Evolutionary conservation across 2,329 filamentous ascomycete species (phyloP), one percentile per base, ranked within the genome.

Genomic region (Colletotrichum plurivorum): DNA sequence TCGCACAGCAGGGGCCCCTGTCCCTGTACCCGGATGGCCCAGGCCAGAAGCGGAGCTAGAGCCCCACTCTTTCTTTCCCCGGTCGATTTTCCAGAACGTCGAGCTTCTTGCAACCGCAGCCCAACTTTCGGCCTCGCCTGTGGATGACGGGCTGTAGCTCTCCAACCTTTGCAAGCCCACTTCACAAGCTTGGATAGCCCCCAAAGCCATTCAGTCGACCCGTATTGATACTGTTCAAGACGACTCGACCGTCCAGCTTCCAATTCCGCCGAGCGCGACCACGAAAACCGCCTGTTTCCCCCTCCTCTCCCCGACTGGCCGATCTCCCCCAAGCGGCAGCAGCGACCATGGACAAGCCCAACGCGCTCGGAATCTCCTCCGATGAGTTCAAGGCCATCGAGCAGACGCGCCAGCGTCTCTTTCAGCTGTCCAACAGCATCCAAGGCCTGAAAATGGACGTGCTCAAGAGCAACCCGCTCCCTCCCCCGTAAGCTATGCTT

Each of bases 341-440:
- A 18, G 39, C 25, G 16, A 20, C 5, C 18, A 69, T 69, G 66
- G 66, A 69, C 36, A 69, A 60, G 51, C 62, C 66, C 5, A 69
- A 69, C 45, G 66, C 66, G 15, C 81, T 89, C n/a, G 83, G 84
- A 39, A 79, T 90, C 36, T 84, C 83, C 41, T 83, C 84, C 31
- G 89, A 90, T 20, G 89, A 92, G 78, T 82, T 90, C 73, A 93
- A 91, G 80, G 85, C 88, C 48, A 86, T 95, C 27, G 93, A 95
- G 75, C 88, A 92, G 79, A 89, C 90, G 31, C 88, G 93, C 48
- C 88, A 90, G 75, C 87, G 91, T 31, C 85, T 94, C 22, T 85
- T 85, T 53, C 90, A 93, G 76, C 86, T 95, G 25, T 89, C 90
- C 4, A 90, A 87, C 77, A 93, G 88, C 73, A 88, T 95, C 20